Evolutionary conservation across 208 protist species (phyloP), one percentile per base, ranked within the genome.

Genomic region (Acanthamoeba rhysodes): DNA sequence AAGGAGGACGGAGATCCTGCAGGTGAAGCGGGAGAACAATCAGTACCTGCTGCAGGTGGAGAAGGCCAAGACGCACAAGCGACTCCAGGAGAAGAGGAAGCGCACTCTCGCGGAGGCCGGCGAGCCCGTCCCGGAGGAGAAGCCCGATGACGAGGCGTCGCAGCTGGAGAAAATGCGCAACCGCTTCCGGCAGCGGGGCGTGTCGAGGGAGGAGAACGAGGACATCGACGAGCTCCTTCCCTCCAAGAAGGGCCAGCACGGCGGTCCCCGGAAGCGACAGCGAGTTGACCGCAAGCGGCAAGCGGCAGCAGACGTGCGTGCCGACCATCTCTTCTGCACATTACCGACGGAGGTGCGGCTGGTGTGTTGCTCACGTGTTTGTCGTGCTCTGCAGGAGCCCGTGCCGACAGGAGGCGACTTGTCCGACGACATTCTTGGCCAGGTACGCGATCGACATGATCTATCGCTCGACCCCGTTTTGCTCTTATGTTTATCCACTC

Each of bases 11-110:
- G 97, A 96, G 57, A 78, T 97, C 45, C 29, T 80, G n/a, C 96
- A 96, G 66, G 87, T 82, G 48, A 95, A 95, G 66, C 70, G 94
- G 41, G 95, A 96, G 53, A 94, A 72, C 80, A 93, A 95, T 22
- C 68, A 94, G 50, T 97, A 96, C 87, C 32, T 97, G 34, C 45
- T 97, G 29, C 94, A 97, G n/a, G 96, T 97, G 29, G 93, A 96
- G 76, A n/a, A 94, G 41, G 90, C 94, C 16, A 96, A 96, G 50
- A 93, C 82, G 70, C 62, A 96, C 24, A n/a, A 68, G 29, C 74
- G 95, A 34, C 92, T 97, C 66, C 62, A 96, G 80, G 68, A 94
- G 45, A 94, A 80, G 68, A 12, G 48, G 32, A 94, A 94, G 66
- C 74, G 59, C 59, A 24, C 16, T 29, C 16, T 34, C 20, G 74